Base-by-base conservation (phyloP, 2,329 filamentous ascomycete genomes). In the Elsinoe necatrix region DNA sequence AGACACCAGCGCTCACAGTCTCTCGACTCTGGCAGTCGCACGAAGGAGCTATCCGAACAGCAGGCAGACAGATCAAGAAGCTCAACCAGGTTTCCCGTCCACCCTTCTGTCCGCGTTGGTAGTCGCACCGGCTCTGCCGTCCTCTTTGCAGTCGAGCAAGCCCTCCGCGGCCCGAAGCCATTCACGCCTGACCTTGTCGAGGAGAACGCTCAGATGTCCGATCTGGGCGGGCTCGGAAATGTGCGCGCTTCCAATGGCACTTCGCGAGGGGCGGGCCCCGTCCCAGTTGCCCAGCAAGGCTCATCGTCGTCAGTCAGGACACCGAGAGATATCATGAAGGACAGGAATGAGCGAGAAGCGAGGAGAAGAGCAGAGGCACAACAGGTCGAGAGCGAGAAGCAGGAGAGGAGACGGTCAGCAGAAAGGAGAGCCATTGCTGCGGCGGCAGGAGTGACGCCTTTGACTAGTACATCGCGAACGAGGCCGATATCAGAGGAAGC, bases 161-260 rank as follows among this genome's bases (percentile, higher is more conserved):
- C 89, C 35, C 80, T 97, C 63, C 86, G 91, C 63, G 81, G 85
- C 47, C 90, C 92, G 1, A 81, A 89, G 63, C 77, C 83, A 50
- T 95, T 97, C 72, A 95, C 90, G 7, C 80, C 87, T 21, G 90
- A 95, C 71, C 75, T 85, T 63, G 80, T 85, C 60, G 93, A 98
- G 77, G 88, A 95, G 76, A 86, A 88, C 80, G 88, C 91, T 64
- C 82, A 83, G 66, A 97, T 98, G 91, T 87, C 91, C 64, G 91
- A 95, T 70, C 78, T 95, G 64, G 78, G 82, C 67, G 80, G 82
- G 67, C 76, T 77, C 52, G 80, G 80, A 63, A 80, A 80, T 68
- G 78, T 74, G 59, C 77, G 79, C 57, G 72, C 73, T 64, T 72
- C 75, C 64, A 82, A 83, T 76, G 82, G 80, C 62, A 75, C 76